phyloP scores from a whole-genome alignment of 2,329 filamentous ascomycete genomes.

The Lecanoromycetidae sp. region DNA sequence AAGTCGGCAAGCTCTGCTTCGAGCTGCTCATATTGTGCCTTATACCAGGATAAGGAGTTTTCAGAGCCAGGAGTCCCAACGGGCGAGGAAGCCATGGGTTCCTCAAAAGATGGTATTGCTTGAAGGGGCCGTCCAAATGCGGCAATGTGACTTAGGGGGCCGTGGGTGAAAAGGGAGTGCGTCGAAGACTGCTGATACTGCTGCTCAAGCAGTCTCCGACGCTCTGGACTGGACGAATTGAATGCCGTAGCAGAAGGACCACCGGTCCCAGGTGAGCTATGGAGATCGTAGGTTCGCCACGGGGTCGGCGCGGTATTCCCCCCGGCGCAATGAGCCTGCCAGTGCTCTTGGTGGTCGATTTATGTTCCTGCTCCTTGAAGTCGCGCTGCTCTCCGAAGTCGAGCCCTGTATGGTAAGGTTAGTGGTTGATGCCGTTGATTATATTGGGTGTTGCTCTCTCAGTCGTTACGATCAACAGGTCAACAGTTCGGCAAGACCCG shows the following conservation, averaged over 20 bases:
- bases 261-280: neutral
- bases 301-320: neutral
- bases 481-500: slow-evolving; percentile 9
- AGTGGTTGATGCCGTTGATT: neutral
- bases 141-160: slow-evolving; percentile 2
- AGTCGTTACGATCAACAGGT: slow-evolving; percentile 5
- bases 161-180: neutral
- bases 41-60: slow-evolving; percentile 86
- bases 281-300: neutral
- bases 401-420: neutral
- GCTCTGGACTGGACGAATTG: neutral
- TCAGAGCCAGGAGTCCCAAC: slow-evolving; percentile 30
- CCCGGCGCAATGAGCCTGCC: neutral
- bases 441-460: neutral
- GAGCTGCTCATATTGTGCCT: slow-evolving; percentile 84
- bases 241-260: neutral
- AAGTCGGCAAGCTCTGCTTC: slow-evolving; percentile 89
- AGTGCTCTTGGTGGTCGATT: neutral
- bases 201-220: neutral
- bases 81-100: slow-evolving; percentile 2
- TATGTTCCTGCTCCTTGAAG: neutral
- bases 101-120: slow-evolving; percentile 4
- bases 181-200: slow-evolving; percentile 3
- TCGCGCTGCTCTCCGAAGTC: neutral
- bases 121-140: slow-evolving; percentile 5